Conservation (phyloP, 257 asterid species). For the Haberlea rhodopensis region DNA sequence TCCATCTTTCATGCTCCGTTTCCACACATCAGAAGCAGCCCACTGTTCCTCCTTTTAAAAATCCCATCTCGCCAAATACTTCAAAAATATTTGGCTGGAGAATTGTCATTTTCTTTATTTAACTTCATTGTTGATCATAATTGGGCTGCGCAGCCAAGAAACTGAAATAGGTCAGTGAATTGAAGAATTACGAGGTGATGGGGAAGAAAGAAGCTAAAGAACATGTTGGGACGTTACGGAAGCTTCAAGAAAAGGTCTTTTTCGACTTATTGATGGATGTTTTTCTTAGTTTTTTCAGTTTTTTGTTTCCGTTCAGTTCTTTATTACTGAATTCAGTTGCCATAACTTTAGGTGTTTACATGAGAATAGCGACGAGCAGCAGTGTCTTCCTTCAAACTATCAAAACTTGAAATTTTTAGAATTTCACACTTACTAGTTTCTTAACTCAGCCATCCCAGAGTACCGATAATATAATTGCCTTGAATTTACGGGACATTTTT, state of each 20-base stretch:
- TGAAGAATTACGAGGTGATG: slow-evolving; percentile 25
- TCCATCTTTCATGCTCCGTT: neutral
- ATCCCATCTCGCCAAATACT: neutral
- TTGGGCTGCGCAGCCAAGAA: slow-evolving; percentile 37
- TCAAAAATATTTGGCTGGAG: neutral
- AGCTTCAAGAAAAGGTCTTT: slow-evolving; percentile 65
- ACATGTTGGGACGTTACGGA: slow-evolving; percentile 49
- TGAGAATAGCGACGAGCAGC: neutral
- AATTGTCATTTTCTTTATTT: neutral
- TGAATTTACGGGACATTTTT: neutral
- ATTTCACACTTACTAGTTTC: neutral
- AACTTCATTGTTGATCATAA: slow-evolving; percentile 12
- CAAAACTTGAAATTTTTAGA: too few species aligned
- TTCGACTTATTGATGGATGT: neutral
- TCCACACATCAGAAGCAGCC: too few species aligned
- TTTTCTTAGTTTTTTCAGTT: neutral
- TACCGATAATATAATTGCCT: neutral
- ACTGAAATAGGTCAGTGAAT: slow-evolving; percentile 23
- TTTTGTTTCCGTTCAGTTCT: neutral
- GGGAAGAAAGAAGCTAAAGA: slow-evolving; percentile 54
- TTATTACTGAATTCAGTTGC: neutral
- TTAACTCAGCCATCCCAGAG: neutral
- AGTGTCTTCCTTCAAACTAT: neutral
- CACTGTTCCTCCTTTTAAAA: too few species aligned
- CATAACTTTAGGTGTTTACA: neutral